Evolutionary conservation across 495 filamentous ascomycete genomes (phyloP).

Genomic region (Sporormia fimetaria): DNA sequence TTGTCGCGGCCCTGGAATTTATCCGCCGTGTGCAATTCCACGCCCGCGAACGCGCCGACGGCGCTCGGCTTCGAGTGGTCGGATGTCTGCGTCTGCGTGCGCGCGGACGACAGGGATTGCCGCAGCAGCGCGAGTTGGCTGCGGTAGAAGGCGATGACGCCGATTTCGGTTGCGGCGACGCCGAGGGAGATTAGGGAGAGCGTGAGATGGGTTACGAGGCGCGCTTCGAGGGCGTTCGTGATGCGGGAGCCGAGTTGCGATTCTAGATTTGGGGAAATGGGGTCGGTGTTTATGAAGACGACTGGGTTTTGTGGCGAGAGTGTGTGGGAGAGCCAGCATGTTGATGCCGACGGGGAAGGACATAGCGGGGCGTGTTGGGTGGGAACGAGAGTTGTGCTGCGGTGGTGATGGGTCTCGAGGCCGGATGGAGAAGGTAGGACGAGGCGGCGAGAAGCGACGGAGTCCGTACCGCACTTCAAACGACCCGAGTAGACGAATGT

Average conservation of each 20-base stretch:
- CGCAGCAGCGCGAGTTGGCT: constrained; percentile 64
- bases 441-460: constrained; percentile 56
- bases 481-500: constrained; percentile 81
- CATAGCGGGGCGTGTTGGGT: constrained; percentile 39
- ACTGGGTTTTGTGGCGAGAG: constrained; percentile 59
- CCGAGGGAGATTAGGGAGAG: constrained; percentile 63
- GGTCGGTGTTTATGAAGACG: constrained; percentile 80
- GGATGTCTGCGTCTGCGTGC: constrained; percentile 13
- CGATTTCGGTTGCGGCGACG: constrained; percentile 64
- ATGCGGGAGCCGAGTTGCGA: constrained; percentile 68
- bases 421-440: constrained; percentile 46
- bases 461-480: constrained; percentile 75
- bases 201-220: constrained; percentile 65
- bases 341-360: constrained; percentile 35
- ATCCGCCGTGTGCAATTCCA: constrained; percentile 95
- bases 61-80: constrained; percentile 10
- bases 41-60: constrained; percentile 29
- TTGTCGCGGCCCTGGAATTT: constrained; percentile 96
- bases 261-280: constrained; percentile 48
- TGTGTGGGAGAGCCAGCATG: constrained; percentile 78
- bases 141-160: constrained; percentile 97
- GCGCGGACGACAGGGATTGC: constrained; percentile 12
- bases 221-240: constrained; percentile 70
- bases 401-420: constrained; percentile 38
- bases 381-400: constrained; percentile 11